phyloP scores from a whole-genome alignment of 2,329 filamentous ascomycete genomes.

The Fusarium setosum region DNA sequence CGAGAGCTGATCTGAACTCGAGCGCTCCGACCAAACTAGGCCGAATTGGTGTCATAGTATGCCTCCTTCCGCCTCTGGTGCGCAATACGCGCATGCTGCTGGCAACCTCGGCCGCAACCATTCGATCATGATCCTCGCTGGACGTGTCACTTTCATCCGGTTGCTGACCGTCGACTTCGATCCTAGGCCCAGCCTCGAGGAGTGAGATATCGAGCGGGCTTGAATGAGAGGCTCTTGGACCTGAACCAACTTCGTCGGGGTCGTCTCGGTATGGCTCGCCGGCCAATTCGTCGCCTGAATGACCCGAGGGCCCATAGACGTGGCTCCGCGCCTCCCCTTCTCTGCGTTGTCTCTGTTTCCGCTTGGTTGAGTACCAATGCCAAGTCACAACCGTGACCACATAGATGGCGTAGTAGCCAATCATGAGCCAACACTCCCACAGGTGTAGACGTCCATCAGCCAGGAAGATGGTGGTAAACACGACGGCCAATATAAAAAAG shows the following conservation, averaged over 20 bases:
- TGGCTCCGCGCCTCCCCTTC: slow-evolving; percentile 81
- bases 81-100: slow-evolving; percentile 93
- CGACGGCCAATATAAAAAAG: slow-evolving; percentile 90
- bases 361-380: slow-evolving; percentile 85
- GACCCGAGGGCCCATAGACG: slow-evolving; percentile 68
- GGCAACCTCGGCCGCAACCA: slow-evolving; percentile 83
- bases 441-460: slow-evolving; percentile 84
- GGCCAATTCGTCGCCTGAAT: slow-evolving; percentile 63
- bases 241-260: slow-evolving; percentile 50
- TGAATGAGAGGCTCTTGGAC: slow-evolving; percentile 20
- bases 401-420: slow-evolving; percentile 90
- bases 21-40: slow-evolving; percentile 93
- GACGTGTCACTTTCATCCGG: slow-evolving; percentile 60
- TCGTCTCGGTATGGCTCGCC: slow-evolving; percentile 73
- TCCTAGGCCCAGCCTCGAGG: slow-evolving; percentile 58
- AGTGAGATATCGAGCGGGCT: slow-evolving; percentile 52
- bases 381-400: slow-evolving; percentile 88
- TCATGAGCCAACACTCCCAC: slow-evolving; percentile 94
- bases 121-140: slow-evolving; percentile 67
- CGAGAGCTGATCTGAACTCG: slow-evolving; percentile 91
- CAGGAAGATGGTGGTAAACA: slow-evolving; percentile 88
- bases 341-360: slow-evolving; percentile 69
- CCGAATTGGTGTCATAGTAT: slow-evolving; percentile 86
- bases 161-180: slow-evolving; percentile 57
- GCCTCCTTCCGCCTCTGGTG: slow-evolving; percentile 71